Conservation (phyloP, 345 rosid genomes). For the Pseudoturritis turrita region DNA sequence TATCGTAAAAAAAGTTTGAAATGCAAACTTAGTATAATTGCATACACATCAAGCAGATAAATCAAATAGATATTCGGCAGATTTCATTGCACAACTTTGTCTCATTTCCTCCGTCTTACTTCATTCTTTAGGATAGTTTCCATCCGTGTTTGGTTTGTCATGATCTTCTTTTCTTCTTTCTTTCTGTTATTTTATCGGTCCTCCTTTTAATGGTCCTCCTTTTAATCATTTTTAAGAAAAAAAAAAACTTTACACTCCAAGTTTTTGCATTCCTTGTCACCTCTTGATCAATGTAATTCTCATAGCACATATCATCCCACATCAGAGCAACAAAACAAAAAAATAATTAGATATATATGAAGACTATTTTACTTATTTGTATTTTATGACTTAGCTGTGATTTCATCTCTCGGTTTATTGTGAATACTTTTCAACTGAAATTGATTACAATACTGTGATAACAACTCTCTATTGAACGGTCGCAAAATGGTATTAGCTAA, state of each 20-base stretch:
- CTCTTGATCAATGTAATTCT: too few relatives aligned
- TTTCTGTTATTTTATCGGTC: too few relatives aligned
- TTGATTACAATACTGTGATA: neutral
- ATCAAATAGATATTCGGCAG: neutral
- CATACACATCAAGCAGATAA: neutral
- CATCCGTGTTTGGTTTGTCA: neutral
- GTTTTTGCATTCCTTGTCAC: too few relatives aligned
- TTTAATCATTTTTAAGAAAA: too few relatives aligned
- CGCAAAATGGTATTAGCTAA: neutral
- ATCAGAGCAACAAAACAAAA: neutral
- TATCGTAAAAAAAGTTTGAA: too few relatives aligned
- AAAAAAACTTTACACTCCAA: too few relatives aligned
- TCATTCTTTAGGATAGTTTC: constrained; percentile 4
- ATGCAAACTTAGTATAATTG: too few relatives aligned
- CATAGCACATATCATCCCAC: constrained; percentile 22
- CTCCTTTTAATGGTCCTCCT: too few relatives aligned
- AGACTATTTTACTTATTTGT: too few relatives aligned
- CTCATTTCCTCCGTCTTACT: neutral
- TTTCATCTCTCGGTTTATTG: neutral
- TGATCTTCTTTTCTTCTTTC: too few relatives aligned
- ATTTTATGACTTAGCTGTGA: neutral
- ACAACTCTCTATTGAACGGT: neutral
- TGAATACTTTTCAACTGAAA: neutral
- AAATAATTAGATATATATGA: too few relatives aligned
- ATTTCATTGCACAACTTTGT: neutral